Evolutionary conservation across 106 monocot genomes (phyloP).

Genomic region (Phalaenopsis equestris): DNA sequence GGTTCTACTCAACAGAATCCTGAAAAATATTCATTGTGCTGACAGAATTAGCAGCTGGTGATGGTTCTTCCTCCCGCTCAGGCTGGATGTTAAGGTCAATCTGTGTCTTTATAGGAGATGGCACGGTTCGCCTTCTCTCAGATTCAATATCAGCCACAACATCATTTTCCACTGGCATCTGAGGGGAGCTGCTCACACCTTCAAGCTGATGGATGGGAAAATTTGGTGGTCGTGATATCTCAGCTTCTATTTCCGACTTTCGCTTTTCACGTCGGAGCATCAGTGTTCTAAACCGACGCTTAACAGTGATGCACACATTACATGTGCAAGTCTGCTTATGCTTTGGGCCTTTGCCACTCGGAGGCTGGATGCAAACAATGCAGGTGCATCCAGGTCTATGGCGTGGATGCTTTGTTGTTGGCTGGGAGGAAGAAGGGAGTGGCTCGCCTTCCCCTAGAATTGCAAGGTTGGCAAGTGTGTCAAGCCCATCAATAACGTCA

Average conservation of each 20-base stretch:
- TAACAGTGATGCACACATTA: conserved; percentile 71
- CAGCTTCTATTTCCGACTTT: conserved; percentile 39
- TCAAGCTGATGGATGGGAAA: not conserved
- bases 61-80: conserved; percentile 69
- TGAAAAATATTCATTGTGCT: not conserved
- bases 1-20: not conserved
- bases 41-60: conserved; percentile 28
- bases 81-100: conserved; percentile 87
- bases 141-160: conserved; percentile 17
- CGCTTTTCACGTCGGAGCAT: conserved; percentile 66
- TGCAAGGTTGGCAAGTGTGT: conserved; percentile 85
- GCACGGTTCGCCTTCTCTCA: conserved; percentile 17
- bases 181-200: conserved; percentile 5
- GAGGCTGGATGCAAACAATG: conserved; percentile 91
- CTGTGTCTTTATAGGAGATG: conserved; percentile 53
- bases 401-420: conserved; percentile 76
- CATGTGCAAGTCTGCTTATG: conserved; percentile 72
- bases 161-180: conserved; percentile 7
- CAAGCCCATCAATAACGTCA: conserved; percentile 59
- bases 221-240: not conserved
- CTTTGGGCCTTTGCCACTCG: conserved; percentile 89
- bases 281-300: conserved; percentile 64
- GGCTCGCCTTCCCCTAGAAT: conserved; percentile 58
- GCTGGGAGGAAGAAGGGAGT: conserved; percentile 36
- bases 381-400: conserved; percentile 80